A percentile compares a stretch with the other conserved stretches of the same genome.
phyloP scores from a whole-genome alignment of 129 eudicot genomes.

The Flaveria robusta region DNA sequence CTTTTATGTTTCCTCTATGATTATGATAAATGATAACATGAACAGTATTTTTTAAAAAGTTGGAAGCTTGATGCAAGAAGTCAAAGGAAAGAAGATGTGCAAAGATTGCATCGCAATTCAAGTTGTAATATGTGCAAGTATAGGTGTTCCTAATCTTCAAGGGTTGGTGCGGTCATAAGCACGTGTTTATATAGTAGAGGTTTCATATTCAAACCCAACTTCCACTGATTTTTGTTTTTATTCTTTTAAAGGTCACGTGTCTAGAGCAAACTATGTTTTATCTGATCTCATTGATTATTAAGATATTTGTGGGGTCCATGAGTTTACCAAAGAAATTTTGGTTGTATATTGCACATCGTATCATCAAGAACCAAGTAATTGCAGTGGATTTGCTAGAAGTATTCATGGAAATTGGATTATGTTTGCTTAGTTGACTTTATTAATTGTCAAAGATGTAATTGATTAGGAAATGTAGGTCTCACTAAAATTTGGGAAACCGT shows the following conservation, averaged over 20 bases:
- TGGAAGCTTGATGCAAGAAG: not conserved
- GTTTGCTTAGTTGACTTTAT: conserved; percentile 31
- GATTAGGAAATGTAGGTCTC: conserved; percentile 28
- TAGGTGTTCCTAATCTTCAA: not conserved
- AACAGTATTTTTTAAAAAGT: not conserved
- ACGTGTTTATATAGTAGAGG: too few relatives aligned
- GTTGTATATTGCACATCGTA: not conserved
- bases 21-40: not conserved
- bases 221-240: not conserved
- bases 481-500: conserved; percentile 29
- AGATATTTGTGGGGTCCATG: not conserved
- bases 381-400: conserved; percentile 17
- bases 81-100: not conserved
- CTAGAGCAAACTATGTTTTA: not conserved
- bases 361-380: conserved; percentile 22
- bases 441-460: conserved; percentile 22
- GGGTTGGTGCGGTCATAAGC: not conserved
- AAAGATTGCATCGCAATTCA: conserved; percentile 9
- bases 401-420: conserved; percentile 15
- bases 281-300: not conserved
- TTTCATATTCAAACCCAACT: not conserved
- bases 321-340: not conserved
- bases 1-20: not conserved
- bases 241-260: not conserved
- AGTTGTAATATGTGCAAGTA: conserved; percentile 6